Conservation (phyloP, 768 basidiomycete genomes). For the Galerina sulciceps region DNA sequence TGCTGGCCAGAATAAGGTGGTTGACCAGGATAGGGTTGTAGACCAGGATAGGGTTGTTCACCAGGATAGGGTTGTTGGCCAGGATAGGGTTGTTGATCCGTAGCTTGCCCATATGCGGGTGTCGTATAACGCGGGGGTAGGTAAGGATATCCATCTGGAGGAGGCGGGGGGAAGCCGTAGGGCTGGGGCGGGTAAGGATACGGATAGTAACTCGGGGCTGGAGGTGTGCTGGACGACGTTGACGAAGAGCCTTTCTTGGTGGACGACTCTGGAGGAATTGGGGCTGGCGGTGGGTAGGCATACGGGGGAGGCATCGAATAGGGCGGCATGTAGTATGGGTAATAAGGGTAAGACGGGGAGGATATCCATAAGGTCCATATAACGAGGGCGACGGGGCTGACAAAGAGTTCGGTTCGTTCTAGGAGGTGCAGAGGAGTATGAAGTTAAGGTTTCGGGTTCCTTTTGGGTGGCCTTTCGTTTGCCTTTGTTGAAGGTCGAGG, state of each 20-base stretch:
- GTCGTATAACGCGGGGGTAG: slow-evolving; percentile 17
- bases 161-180: slow-evolving; percentile 9
- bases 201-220: slow-evolving; percentile 13
- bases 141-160: slow-evolving; percentile 18
- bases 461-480: slow-evolving; percentile 9
- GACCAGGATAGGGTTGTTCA: slow-evolving; percentile 1
- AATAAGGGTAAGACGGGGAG: slow-evolving; percentile 26
- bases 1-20: slow-evolving; percentile 2
- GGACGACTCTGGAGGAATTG: slow-evolving; percentile 7
- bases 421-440: neutral
- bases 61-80: neutral
- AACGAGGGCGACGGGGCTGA: slow-evolving; percentile 8
- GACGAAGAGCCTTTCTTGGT: neutral
- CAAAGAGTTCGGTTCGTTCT: neutral
- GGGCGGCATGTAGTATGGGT: slow-evolving; percentile 43
- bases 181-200: slow-evolving; percentile 19
- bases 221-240: neutral
- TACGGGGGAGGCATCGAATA: slow-evolving; percentile 29
- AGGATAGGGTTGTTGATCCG: too few relatives aligned
- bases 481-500: neutral
- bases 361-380: slow-evolving; percentile 10
- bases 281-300: slow-evolving; percentile 14
- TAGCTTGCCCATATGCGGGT: neutral
- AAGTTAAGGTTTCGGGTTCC: neutral
- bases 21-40: too few relatives aligned